Percentiles rank a stretch among this genome's conserved stretches.
Conservation (phyloP, 768 basidiomycete genomes). For the Nidularia pulvinata region DNA sequence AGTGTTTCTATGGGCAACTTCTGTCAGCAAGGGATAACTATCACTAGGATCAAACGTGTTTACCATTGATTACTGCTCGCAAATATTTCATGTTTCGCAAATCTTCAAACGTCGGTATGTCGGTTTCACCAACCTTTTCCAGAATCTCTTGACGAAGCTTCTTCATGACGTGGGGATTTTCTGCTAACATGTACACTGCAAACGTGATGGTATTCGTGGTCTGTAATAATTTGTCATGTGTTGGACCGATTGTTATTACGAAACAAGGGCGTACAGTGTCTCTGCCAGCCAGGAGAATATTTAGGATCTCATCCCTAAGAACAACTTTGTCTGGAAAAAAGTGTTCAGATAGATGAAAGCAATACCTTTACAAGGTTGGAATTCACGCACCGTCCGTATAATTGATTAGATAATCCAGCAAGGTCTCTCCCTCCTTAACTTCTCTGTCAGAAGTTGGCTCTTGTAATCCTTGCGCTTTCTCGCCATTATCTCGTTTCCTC, state of each 20-base stretch:
- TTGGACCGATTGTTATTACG: neutral
- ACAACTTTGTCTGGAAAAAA: conserved; percentile 30
- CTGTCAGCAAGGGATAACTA: too few species aligned
- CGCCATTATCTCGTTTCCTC: conserved; percentile 23
- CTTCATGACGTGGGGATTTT: conserved; percentile 47
- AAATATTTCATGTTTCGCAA: too few species aligned
- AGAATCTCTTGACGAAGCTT: too few species aligned
- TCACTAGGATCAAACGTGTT: too few species aligned
- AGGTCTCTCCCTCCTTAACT: conserved; percentile 38
- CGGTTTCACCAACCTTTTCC: too few species aligned
- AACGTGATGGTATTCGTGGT: conserved; percentile 53
- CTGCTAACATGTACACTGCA: conserved; percentile 52
- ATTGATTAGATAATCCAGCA: conserved; percentile 52
- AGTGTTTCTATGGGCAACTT: too few species aligned
- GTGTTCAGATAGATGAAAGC: neutral
- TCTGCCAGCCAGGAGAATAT: conserved; percentile 25
- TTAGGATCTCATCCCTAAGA: conserved; percentile 37
- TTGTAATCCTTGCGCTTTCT: neutral
- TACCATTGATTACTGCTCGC: too few species aligned
- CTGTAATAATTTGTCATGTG: conserved; percentile 18
- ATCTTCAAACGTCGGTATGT: too few species aligned
- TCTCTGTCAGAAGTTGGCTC: conserved; percentile 22
- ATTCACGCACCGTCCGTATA: conserved; percentile 44
- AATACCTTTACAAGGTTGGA: neutral
- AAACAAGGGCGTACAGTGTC: conserved; percentile 29